Percentiles rank a stretch among this genome's conserved stretches.
These are phyloP conservation scores for Rubia balearica DNA, from an alignment of 305 asterid species.

Conservation along the genomic window DNA sequence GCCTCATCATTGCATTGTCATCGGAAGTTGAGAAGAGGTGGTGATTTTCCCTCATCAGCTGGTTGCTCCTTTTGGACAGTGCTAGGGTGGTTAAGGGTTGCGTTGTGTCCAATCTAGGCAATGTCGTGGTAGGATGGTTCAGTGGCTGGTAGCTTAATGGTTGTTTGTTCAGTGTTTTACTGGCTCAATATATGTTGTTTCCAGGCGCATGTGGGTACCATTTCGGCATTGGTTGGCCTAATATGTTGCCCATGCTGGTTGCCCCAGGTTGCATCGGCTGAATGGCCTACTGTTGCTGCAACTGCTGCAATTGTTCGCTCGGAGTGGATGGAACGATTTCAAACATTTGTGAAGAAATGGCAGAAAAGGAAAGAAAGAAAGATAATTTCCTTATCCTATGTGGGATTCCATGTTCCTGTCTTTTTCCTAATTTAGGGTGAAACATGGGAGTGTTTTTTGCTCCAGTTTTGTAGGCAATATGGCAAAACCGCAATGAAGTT, in stretches of 20 bases:
- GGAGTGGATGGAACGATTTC: too few species aligned
- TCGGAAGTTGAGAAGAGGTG: too few species aligned
- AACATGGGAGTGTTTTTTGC: constrained; percentile 9
- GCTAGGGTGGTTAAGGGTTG: too few species aligned
- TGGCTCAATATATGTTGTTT: background rate
- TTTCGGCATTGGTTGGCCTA: background rate
- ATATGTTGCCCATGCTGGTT: background rate
- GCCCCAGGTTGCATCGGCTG: background rate
- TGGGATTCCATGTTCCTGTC: constrained; percentile 1
- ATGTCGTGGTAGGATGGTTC: background rate
- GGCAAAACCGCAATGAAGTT: constrained; percentile 14
- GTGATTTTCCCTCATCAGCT: too few species aligned
- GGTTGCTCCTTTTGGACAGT: too few species aligned
- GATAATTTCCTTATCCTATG: background rate
- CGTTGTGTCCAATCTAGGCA: background rate
- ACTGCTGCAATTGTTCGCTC: background rate
- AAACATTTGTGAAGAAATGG: too few species aligned
- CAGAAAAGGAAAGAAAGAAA: too few species aligned
- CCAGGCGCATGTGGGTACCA: background rate
- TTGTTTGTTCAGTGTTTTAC: background rate
- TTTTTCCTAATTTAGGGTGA: background rate
- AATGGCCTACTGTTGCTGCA: background rate
- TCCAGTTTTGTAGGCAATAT: constrained; percentile 6
- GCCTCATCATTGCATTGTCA: too few species aligned
- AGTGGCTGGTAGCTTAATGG: background rate